phyloP scores from a whole-genome alignment of 176 grass and related monocot species.

The Musa acuminata region DNA sequence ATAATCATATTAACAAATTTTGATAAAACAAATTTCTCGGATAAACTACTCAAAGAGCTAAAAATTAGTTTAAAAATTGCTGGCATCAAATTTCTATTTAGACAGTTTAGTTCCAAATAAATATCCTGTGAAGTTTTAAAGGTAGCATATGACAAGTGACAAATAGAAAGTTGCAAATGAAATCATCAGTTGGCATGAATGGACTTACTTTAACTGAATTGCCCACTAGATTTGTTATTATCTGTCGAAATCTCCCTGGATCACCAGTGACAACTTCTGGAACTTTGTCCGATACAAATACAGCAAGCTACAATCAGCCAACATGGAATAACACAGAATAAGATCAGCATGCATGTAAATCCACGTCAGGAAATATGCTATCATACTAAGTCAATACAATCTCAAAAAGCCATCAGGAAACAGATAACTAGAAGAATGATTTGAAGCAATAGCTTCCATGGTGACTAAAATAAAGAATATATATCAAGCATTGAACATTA shows the following conservation, averaged over 20 bases:
- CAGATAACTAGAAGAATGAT: too few relatives aligned
- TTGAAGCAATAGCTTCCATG: background rate
- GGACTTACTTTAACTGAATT: slow-evolving; percentile 85
- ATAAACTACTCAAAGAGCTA: too few relatives aligned
- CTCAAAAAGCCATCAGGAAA: too few relatives aligned
- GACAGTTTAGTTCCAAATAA: too few relatives aligned
- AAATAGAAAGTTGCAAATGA: background rate
- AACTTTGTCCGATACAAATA: slow-evolving; percentile 77
- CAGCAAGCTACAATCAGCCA: slow-evolving; percentile 56
- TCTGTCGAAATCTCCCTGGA: slow-evolving; percentile 84
- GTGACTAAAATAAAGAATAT: slow-evolving; percentile 1
- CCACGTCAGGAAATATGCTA: background rate
- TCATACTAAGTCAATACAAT: background rate
- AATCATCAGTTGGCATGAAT: slow-evolving; percentile 10
- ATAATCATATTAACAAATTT: slow-evolving; percentile 3
- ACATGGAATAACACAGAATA: slow-evolving; percentile 16
- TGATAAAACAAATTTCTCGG: background rate
- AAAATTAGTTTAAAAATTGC: too few relatives aligned
- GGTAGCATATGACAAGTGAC: background rate
- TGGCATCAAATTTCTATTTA: too few relatives aligned
- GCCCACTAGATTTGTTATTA: slow-evolving; percentile 92
- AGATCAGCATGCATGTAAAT: background rate
- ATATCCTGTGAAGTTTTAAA: background rate
- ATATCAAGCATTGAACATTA: background rate
- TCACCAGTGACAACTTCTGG: slow-evolving; percentile 77